Conservation (phyloP, 768 basidiomycete species). For the Leccinellum luteum region DNA sequence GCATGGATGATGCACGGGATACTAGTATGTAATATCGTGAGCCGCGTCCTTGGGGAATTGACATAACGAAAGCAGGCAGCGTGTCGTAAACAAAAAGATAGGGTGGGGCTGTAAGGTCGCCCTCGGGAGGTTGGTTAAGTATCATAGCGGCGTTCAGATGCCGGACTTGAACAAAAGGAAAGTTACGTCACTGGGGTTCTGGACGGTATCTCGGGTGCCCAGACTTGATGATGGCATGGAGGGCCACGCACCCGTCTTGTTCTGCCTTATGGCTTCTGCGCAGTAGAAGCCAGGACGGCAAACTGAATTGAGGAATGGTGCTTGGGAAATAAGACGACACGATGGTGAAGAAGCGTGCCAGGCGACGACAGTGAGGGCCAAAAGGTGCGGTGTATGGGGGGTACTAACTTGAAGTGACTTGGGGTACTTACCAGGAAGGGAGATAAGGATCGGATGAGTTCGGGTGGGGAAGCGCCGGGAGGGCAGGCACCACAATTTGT, state of each 20-base stretch:
- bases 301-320: not conserved
- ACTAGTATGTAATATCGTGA: not conserved
- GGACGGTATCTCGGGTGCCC: not conserved
- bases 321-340: not conserved
- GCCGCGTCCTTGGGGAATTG: not conserved
- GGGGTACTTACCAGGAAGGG: not conserved
- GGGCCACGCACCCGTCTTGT: not conserved
- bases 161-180: not conserved
- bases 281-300: constrained; percentile 4
- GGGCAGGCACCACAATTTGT: constrained; percentile 14
- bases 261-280: constrained; percentile 14
- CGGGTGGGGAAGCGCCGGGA: constrained; percentile 22
- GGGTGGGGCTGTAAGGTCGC: not conserved
- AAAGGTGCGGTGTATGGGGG: not conserved
- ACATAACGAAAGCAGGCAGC: not conserved
- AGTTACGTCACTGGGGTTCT: not conserved
- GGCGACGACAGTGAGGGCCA: not conserved
- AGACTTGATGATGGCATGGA: constrained; percentile 10
- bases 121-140: not conserved
- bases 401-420: not conserved
- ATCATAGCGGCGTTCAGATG: not conserved
- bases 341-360: not conserved
- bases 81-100: constrained; percentile 1
- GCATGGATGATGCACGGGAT: not conserved
- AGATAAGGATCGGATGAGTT: constrained; percentile 19